A percentile compares a stretch with the other conserved stretches of the same genome.
Evolutionary conservation across 2,329 filamentous ascomycete genomes (phyloP).

Genomic region (Fusarium nelsonii): DNA sequence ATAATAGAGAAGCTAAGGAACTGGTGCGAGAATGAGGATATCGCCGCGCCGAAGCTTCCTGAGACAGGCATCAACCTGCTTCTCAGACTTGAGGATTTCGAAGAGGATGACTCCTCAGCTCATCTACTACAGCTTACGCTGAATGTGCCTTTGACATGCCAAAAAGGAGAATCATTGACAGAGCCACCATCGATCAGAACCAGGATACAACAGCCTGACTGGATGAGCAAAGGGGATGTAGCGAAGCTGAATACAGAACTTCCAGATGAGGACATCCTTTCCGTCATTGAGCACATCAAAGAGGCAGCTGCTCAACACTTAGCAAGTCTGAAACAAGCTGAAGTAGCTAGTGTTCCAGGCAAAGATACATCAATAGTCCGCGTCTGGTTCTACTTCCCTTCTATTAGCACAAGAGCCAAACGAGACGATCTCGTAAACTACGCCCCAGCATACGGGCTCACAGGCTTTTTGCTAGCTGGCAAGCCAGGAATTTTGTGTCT

Average conservation of each 20-base stretch:
- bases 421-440: conserved; percentile 68
- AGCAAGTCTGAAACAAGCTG: conserved; percentile 29
- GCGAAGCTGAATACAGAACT: conserved; percentile 55
- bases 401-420: conserved; percentile 69
- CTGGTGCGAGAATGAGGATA: conserved; percentile 42
- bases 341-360: not conserved
- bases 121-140: conserved; percentile 53
- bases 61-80: conserved; percentile 40
- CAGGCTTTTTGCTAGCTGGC: conserved; percentile 70
- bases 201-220: conserved; percentile 62
- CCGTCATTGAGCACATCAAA: conserved; percentile 59
- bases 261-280: conserved; percentile 60
- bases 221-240: conserved; percentile 64
- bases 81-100: conserved; percentile 46
- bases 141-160: conserved; percentile 50
- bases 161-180: not conserved
- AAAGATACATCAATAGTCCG: conserved; percentile 56
- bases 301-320: conserved; percentile 53
- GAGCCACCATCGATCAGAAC: conserved; percentile 59
- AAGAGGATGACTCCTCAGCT: conserved; percentile 4
- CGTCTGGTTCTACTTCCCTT: conserved; percentile 74
- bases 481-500: conserved; percentile 69
- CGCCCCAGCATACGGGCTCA: conserved; percentile 64
- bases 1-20: conserved; percentile 39
- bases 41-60: conserved; percentile 2